Evolutionary conservation across 1,284 basidiomycete genomes (phyloP).

Genomic region (Gastroboletus turbinatus): DNA sequence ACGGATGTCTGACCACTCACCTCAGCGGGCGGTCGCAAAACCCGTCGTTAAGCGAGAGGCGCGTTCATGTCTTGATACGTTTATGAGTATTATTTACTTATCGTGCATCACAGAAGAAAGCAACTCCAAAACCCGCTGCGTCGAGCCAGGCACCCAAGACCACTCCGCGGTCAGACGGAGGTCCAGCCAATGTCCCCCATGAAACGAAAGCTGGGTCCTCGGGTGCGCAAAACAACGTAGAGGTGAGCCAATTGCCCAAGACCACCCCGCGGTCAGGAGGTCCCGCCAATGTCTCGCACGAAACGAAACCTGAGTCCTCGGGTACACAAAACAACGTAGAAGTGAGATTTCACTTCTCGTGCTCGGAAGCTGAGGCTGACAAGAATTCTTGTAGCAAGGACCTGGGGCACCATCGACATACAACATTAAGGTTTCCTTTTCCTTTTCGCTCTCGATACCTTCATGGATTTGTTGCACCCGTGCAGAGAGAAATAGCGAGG

Average conservation of each 20-base stretch:
- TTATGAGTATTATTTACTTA: neutral
- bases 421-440: neutral
- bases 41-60: neutral
- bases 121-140: neutral
- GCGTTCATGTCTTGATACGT: neutral
- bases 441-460: neutral
- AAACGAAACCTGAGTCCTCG: no score
- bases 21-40: neutral
- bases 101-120: neutral
- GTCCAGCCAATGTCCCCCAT: neutral
- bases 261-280: no score
- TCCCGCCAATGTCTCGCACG: no score
- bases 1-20: neutral
- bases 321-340: neutral
- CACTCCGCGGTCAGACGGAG: neutral
- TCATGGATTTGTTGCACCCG: neutral
- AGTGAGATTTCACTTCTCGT: neutral
- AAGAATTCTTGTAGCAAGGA: neutral
- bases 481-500: no score
- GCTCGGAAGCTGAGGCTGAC: neutral
- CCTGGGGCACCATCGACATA: neutral
- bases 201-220: neutral
- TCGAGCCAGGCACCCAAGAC: neutral
- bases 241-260: no score
- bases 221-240: neutral